Evolutionary conservation across 2,329 filamentous ascomycete genomes (phyloP).

Genomic region (Alternaria triticina): DNA sequence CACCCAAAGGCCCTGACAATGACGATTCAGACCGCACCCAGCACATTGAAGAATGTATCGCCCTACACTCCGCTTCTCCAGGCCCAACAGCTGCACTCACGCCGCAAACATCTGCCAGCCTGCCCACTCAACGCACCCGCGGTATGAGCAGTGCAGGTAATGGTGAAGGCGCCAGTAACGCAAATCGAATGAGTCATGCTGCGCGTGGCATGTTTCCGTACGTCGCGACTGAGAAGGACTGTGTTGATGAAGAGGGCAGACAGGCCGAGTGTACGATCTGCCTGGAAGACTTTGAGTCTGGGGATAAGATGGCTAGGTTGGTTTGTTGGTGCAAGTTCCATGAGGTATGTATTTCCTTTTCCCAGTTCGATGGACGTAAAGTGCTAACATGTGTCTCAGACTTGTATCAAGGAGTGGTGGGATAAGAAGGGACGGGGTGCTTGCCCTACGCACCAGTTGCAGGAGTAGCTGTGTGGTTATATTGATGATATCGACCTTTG

Average conservation of each 20-base stretch:
- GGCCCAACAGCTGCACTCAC: conserved; percentile 17
- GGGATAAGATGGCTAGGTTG: conserved; percentile 64
- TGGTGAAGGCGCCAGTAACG: conserved; percentile 33
- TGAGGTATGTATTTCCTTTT: conserved; percentile 45
- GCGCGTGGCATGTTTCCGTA: conserved; percentile 58
- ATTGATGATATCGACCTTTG: not conserved
- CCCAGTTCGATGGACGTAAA: not conserved
- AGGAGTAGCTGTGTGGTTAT: conserved; percentile 23
- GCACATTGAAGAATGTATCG: conserved; percentile 55
- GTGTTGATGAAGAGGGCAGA: conserved; percentile 59
- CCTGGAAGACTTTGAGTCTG: conserved; percentile 68
- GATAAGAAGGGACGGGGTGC: conserved; percentile 60
- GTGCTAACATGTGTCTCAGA: conserved; percentile 23
- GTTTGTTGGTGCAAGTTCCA: conserved; percentile 71
- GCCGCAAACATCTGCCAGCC: conserved; percentile 31
- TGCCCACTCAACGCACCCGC: conserved; percentile 38
- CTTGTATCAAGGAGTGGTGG: conserved; percentile 68
- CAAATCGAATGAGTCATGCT: conserved; percentile 32
- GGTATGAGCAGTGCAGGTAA: conserved; percentile 40
- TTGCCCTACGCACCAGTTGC: conserved; percentile 66
- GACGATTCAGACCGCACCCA: conserved; percentile 51
- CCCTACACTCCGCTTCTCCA: conserved; percentile 34
- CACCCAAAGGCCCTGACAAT: conserved; percentile 54
- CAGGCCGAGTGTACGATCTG: conserved; percentile 68
- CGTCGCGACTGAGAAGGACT: conserved; percentile 68